Evolutionary conservation across 768 basidiomycete species (phyloP).

Genomic region (Pisolithus microcarpus): DNA sequence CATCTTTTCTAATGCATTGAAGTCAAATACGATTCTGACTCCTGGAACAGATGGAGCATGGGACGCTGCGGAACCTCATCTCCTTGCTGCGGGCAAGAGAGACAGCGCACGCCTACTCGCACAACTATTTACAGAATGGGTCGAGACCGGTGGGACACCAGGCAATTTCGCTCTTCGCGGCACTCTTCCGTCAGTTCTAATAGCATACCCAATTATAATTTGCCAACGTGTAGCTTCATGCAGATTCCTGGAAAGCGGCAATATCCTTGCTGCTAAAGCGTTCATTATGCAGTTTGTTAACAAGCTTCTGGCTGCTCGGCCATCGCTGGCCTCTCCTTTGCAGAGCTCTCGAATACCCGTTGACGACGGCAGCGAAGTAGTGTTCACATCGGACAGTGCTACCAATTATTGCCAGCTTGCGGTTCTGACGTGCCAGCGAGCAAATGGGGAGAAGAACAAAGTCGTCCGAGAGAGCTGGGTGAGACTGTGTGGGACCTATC

Average conservation of each 20-base stretch:
- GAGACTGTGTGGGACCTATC: conserved; percentile 77
- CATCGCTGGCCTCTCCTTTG: conserved; percentile 35
- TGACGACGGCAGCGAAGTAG: conserved; percentile 48
- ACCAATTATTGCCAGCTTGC: conserved; percentile 91
- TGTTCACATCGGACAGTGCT: conserved; percentile 64
- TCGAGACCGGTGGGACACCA: conserved; percentile 38
- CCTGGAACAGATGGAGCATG: conserved; percentile 58
- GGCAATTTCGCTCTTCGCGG: conserved; percentile 83
- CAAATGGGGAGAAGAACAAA: conserved; percentile 72
- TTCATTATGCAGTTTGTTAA: conserved; percentile 80
- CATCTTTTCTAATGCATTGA: neutral
- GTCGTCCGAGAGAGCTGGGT: conserved; percentile 78
- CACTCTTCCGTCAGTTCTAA: conserved; percentile 59
- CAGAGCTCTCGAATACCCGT: conserved; percentile 40
- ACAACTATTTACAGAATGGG: conserved; percentile 83
- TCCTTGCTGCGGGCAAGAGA: conserved; percentile 79
- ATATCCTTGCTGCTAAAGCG: conserved; percentile 88
- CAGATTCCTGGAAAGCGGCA: conserved; percentile 78
- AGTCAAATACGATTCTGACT: conserved; percentile 1
- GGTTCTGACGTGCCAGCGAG: conserved; percentile 80
- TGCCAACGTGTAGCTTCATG: conserved; percentile 3
- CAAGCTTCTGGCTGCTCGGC: conserved; percentile 45
- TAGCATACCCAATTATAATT: neutral
- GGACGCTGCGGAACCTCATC: conserved; percentile 70
- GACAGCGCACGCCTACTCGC: conserved; percentile 86